phyloP scores from a whole-genome alignment of 2,329 filamentous ascomycete species.

The Fusarium buharicum region DNA sequence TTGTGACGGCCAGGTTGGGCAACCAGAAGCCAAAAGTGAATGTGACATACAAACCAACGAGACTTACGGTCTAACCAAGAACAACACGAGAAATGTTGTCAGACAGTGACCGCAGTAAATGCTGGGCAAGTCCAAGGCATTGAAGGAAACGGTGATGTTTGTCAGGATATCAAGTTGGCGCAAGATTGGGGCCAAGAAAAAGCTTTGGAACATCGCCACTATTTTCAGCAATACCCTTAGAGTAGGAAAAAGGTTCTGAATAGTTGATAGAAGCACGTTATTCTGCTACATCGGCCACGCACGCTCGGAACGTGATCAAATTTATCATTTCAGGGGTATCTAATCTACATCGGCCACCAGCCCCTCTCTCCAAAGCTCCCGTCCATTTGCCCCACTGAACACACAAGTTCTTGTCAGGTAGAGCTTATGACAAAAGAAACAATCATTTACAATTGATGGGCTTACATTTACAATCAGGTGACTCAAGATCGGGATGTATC shows the following conservation, averaged over 20 bases:
- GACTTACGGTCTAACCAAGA: slow-evolving; percentile 33
- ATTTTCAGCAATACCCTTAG: not conserved
- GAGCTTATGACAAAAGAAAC: slow-evolving; percentile 8
- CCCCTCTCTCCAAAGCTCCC: slow-evolving; percentile 30
- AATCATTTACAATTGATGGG: not conserved
- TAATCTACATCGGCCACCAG: slow-evolving; percentile 51
- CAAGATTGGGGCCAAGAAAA: not conserved
- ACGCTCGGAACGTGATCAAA: slow-evolving; percentile 29
- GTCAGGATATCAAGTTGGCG: not conserved
- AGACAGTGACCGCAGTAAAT: not conserved
- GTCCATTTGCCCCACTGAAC: slow-evolving; percentile 20
- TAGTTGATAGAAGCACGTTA: not conserved
- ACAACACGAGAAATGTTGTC: not conserved
- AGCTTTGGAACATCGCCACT: not conserved
- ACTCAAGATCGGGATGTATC: slow-evolving; percentile 33
- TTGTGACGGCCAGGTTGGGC: slow-evolving; percentile 80
- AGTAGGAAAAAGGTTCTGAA: not conserved
- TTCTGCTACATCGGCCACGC: not conserved
- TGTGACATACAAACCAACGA: slow-evolving; percentile 41
- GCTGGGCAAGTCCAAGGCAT: slow-evolving; percentile 10
- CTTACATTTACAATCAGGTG: not conserved
- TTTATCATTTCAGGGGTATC: slow-evolving; percentile 54
- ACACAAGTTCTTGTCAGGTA: slow-evolving; percentile 7
- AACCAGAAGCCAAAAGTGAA: slow-evolving; percentile 56
- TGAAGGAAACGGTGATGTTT: slow-evolving; percentile 2